Percentiles rank a stretch among this genome's conserved stretches.
Conservation (phyloP, 495 filamentous ascomycete genomes). For the Podospora pseudoanserina region DNA sequence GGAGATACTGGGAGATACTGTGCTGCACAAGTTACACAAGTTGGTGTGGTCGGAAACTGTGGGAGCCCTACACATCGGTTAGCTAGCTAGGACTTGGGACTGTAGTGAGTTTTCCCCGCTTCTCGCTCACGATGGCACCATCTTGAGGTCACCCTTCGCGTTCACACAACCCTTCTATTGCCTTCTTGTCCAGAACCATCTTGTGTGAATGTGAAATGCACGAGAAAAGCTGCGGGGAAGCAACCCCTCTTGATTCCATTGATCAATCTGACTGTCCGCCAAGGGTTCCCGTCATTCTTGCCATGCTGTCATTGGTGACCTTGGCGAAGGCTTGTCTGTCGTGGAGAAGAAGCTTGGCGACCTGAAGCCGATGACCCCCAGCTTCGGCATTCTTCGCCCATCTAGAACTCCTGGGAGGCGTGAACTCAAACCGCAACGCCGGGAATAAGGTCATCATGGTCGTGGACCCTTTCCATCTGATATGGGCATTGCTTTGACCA, state of each 20-base stretch:
- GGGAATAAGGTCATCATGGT: neutral
- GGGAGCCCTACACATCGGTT: neutral
- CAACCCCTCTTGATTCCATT: neutral
- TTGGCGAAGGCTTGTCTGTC: slow-evolving; percentile 30
- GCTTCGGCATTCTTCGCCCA: neutral
- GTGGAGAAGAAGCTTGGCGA: slow-evolving; percentile 20
- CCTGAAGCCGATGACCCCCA: neutral
- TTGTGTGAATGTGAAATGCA: neutral
- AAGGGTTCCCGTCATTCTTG: neutral
- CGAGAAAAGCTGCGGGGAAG: neutral
- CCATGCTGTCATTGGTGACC: slow-evolving; percentile 14
- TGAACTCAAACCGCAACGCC: neutral
- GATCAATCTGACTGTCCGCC: neutral
- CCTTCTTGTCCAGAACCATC: neutral
- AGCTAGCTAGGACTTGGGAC: neutral
- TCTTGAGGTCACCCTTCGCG: neutral
- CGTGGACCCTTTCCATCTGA: neutral
- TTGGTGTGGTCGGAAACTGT: neutral
- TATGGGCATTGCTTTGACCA: neutral
- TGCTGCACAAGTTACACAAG: too few species aligned
- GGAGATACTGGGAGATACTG: neutral
- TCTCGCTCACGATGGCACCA: neutral
- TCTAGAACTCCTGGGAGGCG: neutral
- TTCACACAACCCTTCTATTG: neutral
- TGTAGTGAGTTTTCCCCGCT: neutral